Conservation (phyloP, 164 flowering plant genomes). For the Protea cynaroides region DNA sequence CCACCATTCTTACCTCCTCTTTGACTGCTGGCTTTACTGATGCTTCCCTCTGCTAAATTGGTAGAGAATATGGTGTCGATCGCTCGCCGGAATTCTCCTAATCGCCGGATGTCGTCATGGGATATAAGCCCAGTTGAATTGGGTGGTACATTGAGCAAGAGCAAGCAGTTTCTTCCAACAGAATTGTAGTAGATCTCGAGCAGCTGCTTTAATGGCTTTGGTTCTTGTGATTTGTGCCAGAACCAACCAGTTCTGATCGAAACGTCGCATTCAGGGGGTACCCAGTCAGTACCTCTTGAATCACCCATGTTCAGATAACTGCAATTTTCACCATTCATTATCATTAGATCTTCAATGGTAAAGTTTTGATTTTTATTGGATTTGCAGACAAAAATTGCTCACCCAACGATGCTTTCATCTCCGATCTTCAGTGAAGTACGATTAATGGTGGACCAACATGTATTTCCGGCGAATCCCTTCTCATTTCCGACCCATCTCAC, state of each 20-base stretch:
- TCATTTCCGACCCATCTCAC: conserved; percentile 91
- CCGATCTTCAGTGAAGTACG: conserved; percentile 59
- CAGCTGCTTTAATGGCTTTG: conserved; percentile 56
- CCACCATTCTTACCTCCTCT: conserved; percentile 51
- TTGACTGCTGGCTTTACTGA: conserved; percentile 61
- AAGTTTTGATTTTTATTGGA: not conserved
- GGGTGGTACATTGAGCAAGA: conserved; percentile 85
- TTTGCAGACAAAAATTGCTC: conserved; percentile 3
- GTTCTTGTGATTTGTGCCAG: conserved; percentile 75
- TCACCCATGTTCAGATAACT: conserved; percentile 76
- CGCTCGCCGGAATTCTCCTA: conserved; percentile 50
- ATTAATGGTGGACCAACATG: conserved; percentile 88
- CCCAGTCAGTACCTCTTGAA: conserved; percentile 69
- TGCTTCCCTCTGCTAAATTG: conserved; percentile 45
- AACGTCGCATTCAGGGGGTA: conserved; percentile 90
- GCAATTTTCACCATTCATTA: conserved; percentile 10
- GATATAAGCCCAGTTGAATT: conserved; percentile 72
- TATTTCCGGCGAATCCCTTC: conserved; percentile 62
- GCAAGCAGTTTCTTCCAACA: conserved; percentile 78
- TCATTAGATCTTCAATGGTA: not conserved
- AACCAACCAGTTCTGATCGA: conserved; percentile 86
- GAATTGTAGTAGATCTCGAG: conserved; percentile 83
- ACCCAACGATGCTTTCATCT: conserved; percentile 51
- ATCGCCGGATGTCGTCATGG: conserved; percentile 43
- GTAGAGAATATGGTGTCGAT: conserved; percentile 49